Evolutionary conservation across 2,329 filamentous ascomycete species (phyloP), one percentile per base, ranked within the genome.

Genomic region (Apiospora aurea): DNA sequence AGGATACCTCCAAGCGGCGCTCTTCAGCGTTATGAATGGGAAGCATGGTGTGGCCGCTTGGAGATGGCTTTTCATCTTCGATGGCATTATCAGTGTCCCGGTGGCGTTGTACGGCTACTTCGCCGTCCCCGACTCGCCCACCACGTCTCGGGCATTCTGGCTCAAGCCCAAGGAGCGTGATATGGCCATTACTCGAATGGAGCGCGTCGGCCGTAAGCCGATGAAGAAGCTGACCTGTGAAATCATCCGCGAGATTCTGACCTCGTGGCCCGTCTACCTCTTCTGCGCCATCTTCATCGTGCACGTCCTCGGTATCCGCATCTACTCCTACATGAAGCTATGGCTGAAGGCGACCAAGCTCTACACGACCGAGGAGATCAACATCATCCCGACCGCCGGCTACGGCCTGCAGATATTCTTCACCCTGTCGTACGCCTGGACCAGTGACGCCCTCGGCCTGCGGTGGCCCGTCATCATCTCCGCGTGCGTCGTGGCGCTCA

Each of bases 381-480:
- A 88, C 69, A 84, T 85, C 21, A 86, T 87, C 51, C 86, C 86
- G 0, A 84, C 86, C 0, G 82, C 82, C 0, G 84, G 80, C 1
- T 82, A 80, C 29, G 80, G 75, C 4, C 74, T 81, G 6, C 79
- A 80, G 43, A 75, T 90, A 1, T 81, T 89, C 5, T 84, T 84
- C 10, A 90, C 88, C 0, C 80, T 91, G 0, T 78, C 81, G 24
- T 89, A 85, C 74, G 89, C 83, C 21, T 90, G 84, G 87, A 84
- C 81, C 24, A 89, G 83, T 14, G 89, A 86, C 78, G 83, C 82
- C 6, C 79, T 86, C 69, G 87, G 87, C 43, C 81, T 80, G 34
- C 81, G 88, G 14, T 89, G 87, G 87, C 89, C 88, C 1, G 82
- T 88, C 0, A 85, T 88, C 57, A 77, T 89, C 10, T 84, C 87